A percentile compares a stretch with the other conserved stretches of the same genome.
Conservation (phyloP, 2,329 filamentous ascomycete genomes). For the Beauveria medogensis region DNA sequence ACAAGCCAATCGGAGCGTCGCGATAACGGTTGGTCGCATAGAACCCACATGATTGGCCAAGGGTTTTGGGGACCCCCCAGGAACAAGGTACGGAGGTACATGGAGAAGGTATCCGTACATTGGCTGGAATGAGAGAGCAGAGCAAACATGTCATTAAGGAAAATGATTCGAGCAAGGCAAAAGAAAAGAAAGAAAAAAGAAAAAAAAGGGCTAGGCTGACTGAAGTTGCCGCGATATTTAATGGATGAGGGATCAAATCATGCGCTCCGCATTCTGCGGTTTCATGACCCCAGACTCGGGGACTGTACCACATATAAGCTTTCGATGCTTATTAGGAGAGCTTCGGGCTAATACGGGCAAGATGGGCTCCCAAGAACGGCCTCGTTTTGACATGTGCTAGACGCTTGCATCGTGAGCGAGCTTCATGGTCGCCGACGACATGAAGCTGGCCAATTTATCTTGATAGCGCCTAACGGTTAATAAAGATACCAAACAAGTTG, state of each 20-base stretch:
- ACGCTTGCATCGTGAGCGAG: not conserved
- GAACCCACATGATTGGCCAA: not conserved
- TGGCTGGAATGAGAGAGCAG: not conserved
- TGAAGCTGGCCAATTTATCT: not conserved
- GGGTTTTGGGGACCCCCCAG: not conserved
- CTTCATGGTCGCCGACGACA: not conserved
- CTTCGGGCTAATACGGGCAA: not conserved
- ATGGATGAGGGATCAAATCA: not conserved
- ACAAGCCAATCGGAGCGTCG: conserved; percentile 7
- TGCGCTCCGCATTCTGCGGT: not conserved
- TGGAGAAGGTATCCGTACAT: not conserved
- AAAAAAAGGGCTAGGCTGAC: not conserved
- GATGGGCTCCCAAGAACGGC: not conserved
- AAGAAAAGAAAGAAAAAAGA: too few relatives aligned
- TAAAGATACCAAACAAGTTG: too few relatives aligned
- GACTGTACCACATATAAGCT: too few relatives aligned
- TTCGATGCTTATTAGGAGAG: too few relatives aligned
- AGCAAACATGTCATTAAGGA: not conserved
- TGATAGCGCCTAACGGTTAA: too few relatives aligned
- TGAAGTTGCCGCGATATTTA: too few relatives aligned
- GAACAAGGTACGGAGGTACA: not conserved
- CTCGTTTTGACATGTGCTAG: not conserved
- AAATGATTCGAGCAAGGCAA: too few relatives aligned
- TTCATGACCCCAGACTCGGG: not conserved
- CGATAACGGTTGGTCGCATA: conserved; percentile 1